phyloP scores from a whole-genome alignment of 2,329 filamentous ascomycete species.

The Cercospora berteroae region DNA sequence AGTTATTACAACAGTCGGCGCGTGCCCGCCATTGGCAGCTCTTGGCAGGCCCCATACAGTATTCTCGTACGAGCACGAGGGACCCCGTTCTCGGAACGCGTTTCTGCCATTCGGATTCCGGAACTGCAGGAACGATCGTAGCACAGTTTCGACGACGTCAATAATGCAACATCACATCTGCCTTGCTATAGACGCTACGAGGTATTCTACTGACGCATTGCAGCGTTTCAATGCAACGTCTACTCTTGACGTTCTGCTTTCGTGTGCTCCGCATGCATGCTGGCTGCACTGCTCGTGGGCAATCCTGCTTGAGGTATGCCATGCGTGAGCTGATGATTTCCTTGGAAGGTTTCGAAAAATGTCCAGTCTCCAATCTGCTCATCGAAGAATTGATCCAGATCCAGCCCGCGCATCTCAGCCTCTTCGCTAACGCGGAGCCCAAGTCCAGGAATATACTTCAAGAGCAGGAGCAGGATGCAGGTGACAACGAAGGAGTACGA shows the following conservation, averaged over 20 bases:
- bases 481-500: slow-evolving; percentile 55
- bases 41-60: neutral
- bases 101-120: neutral
- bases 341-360: slow-evolving; percentile 26
- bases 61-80: neutral
- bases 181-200: neutral
- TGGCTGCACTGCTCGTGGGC: slow-evolving; percentile 19
- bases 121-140: neutral
- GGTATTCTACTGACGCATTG: neutral
- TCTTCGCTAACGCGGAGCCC: slow-evolving; percentile 56
- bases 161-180: neutral
- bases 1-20: neutral
- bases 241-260: slow-evolving; percentile 12
- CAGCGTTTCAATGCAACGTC: neutral
- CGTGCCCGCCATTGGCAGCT: neutral
- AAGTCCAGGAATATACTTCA: slow-evolving; percentile 57
- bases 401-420: slow-evolving; percentile 55
- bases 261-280: slow-evolving; percentile 6
- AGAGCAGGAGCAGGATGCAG: slow-evolving; percentile 51
- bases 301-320: slow-evolving; percentile 25
- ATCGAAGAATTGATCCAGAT: slow-evolving; percentile 56
- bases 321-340: slow-evolving; percentile 24
- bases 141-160: neutral
- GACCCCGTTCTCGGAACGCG: neutral
- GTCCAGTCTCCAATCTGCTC: slow-evolving; percentile 51